Percentiles rank a stretch among this genome's conserved stretches.
phyloP scores from a whole-genome alignment of 73 alveolate species.

The Paramecium tetraurelia region DNA sequence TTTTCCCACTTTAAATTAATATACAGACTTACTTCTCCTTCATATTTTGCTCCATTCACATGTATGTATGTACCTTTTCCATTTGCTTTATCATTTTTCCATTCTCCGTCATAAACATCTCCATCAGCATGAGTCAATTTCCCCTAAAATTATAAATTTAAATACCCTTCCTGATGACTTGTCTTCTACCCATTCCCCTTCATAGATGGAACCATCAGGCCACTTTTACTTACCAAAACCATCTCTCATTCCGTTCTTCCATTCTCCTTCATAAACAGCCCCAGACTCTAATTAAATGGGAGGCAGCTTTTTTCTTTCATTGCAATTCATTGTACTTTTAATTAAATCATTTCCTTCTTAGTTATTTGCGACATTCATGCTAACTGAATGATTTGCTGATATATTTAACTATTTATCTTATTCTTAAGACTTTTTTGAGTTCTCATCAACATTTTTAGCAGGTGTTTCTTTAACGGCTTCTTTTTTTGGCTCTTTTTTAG shows the following conservation, averaged over 20 bases:
- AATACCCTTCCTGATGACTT: slow-evolving; percentile 71
- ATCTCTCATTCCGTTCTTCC: slow-evolving; percentile 76
- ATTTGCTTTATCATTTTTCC: neutral
- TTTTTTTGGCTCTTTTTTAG: neutral
- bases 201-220: slow-evolving; percentile 63
- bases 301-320: slow-evolving; percentile 45
- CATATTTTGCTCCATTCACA: slow-evolving; percentile 82
- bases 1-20: slow-evolving; percentile 65
- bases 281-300: slow-evolving; percentile 58
- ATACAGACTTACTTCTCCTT: slow-evolving; percentile 60
- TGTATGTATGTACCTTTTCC: slow-evolving; percentile 59
- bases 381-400: slow-evolving; percentile 45
- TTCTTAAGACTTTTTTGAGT: slow-evolving; percentile 13
- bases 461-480: slow-evolving; percentile 1
- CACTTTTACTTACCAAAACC: slow-evolving; percentile 49
- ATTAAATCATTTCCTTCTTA: slow-evolving; percentile 17
- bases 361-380: slow-evolving; percentile 43
- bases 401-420: slow-evolving; percentile 23
- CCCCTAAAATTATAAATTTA: slow-evolving; percentile 49
- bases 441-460: slow-evolving; percentile 20
- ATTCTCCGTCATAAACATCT: neutral
- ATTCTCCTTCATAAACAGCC: slow-evolving; percentile 76
- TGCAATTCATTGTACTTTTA: slow-evolving; percentile 37
- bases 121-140: slow-evolving; percentile 82
- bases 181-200: slow-evolving; percentile 65